These are phyloP conservation scores for Diplosphaera chodatii DNA, from an alignment of 139 green algal species.

Conservation along the genomic window DNA sequence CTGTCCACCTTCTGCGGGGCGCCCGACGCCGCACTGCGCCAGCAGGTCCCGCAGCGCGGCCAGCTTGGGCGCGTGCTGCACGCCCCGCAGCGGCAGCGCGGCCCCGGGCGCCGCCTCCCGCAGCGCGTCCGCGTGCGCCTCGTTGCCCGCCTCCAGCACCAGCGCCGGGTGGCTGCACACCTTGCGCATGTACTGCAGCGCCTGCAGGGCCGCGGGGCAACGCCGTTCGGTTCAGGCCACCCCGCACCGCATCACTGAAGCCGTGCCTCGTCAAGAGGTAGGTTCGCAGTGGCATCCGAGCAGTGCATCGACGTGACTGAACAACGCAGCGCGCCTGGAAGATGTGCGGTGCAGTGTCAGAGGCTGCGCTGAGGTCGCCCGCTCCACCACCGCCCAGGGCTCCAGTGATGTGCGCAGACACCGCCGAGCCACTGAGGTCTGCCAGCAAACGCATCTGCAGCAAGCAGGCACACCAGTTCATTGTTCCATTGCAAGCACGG, in stretches of 20 bases:
- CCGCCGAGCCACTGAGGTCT: conserved; percentile 40
- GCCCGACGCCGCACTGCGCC: conserved; percentile 65
- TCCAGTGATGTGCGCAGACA: conserved; percentile 12
- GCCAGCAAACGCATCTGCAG: conserved; percentile 69
- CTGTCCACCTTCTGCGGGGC: conserved; percentile 3
- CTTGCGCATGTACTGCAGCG: conserved; percentile 86
- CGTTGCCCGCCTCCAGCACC: conserved; percentile 63
- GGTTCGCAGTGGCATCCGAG: too few species aligned
- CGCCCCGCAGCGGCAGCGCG: conserved; percentile 18
- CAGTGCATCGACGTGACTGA: too few species aligned
- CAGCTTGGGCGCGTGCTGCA: conserved; percentile 89
- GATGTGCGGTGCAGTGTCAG: conserved; percentile 27
- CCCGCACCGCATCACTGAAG: too few species aligned
- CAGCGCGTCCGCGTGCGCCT: conserved; percentile 49
- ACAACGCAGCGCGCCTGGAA: too few species aligned
- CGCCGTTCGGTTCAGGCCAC: too few species aligned
- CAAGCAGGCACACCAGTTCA: too few species aligned
- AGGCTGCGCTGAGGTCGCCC: conserved; percentile 1
- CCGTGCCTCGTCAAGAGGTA: too few species aligned
- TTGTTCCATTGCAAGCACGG: too few species aligned
- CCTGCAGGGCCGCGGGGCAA: too few species aligned
- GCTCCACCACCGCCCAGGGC: neutral
- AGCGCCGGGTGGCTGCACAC: conserved; percentile 92
- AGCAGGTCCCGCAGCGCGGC: conserved; percentile 83
- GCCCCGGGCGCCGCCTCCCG: conserved; percentile 10